Base-by-base conservation (phyloP, 177 flowering plant species). In the Telopea speciosissima region DNA sequence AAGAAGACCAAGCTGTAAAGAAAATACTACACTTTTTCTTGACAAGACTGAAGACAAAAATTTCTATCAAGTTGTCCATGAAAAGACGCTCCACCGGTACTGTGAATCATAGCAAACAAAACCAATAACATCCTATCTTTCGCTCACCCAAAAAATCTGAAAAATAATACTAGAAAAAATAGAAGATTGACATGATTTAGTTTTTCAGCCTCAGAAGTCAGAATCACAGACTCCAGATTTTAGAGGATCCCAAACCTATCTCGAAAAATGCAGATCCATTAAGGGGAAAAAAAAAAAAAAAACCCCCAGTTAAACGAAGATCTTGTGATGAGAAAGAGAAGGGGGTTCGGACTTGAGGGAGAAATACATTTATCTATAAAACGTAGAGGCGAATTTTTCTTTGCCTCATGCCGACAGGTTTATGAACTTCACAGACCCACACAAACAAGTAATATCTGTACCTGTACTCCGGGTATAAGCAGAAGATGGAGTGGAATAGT, bases 381-480 rank as follows among this genome's bases (percentile, higher is more conserved):
- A 62, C 61, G 17, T 10, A 11, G 11, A 40, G 64, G n/a, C n/a
- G 58, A 24, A 68, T 4, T 45, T 17, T 69, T 1, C 13, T 62
- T 63, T 44, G 3, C 36, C 23, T 19, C 65, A 75, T 70, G 64
- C 61, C 24, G 5, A 31, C n/a, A 65, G 26, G 19, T n/a, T 19
- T 31, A 44, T 9, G 13, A 44, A 31, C 33, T 65, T 40, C 67
- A 23, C 16, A 16, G 3, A 3, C 68, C 24, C 11, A 45, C 40
- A 63, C 9, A 26, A 5, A 10, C 11, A 3, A 63, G 5, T 25
- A 40, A 12, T 8, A 3, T 0, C 14, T 63, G n/a, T 83, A 89
- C 93, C 93, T 85, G 90, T 25, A 72, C 73, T 84, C 77, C 84
- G 82, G 72, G 63, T 44, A 63, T 74, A 85, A 26, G 82, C 66